Evolutionary conservation across 2,329 filamentous ascomycete genomes (phyloP), one percentile per base, ranked within the genome.

Genomic region (Fusarium sp.): DNA sequence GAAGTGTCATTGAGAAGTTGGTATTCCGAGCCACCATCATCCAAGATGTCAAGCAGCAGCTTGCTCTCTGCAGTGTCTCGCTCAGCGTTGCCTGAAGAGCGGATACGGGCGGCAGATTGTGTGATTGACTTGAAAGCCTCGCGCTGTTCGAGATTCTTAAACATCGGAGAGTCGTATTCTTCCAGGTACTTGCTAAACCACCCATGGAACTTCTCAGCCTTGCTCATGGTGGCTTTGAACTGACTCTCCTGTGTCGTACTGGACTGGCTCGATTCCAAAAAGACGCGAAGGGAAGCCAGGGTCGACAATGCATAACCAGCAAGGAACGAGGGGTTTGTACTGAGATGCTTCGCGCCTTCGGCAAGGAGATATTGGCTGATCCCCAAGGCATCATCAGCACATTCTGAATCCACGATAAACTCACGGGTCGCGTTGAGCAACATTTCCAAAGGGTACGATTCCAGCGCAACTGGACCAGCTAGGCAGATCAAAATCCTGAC

Each of bases 371-470:
- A 98, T 81, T 95, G 93, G 69, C 94, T 91, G 37, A 99, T 89
- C 0, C 95, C 96, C 52, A 98, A 87, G 2, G 94, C 92, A 84
- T 99, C 97, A 79, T 98, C 94, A 11, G 95, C 94, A 82, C 96
- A 98, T 79, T 97, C 93, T 0, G 92, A 88, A 76, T 98, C 93
- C 1, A 92, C 92, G 7, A 98, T 86, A 75, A 95, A 97, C 0
- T 92, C 91, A 11, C 93, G 89, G 23, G 98, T 87, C 2, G 93
- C 92, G 77, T 95, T 94, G 2, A 99, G 87, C 0, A 97, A 87
- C 94, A 98, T 97, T 81, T 99, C 94, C 16, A 98, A 82, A 13
- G 95, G 94, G 79, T 98, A 98, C 0, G 93, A 93, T 45, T 90
- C 85, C 27, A 93, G 86, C n/a, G 93, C 94, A 60, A 92, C 87